These are phyloP conservation scores for Saccharomycopsis babjevae DNA, from an alignment of 805 yeast genomes.

Conservation along the genomic window DNA sequence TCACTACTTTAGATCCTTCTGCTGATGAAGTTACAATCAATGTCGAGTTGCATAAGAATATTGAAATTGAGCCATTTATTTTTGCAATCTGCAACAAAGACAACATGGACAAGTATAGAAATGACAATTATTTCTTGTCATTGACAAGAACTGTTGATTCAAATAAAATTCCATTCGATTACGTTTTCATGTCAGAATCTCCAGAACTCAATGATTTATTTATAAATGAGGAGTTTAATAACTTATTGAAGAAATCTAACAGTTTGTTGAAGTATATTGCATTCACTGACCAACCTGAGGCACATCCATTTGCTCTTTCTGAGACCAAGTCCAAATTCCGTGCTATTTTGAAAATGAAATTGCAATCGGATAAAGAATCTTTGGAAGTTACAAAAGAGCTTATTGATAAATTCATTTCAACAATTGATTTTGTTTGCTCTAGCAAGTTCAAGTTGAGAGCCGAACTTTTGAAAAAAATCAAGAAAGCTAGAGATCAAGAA, in stretches of 20 bases:
- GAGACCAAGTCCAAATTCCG: constrained; percentile 38
- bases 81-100: constrained; percentile 79
- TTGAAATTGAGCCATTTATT: constrained; percentile 42
- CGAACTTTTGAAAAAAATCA: constrained; percentile 68
- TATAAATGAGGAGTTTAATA: constrained; percentile 35
- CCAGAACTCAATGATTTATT: constrained; percentile 67
- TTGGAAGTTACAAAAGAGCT: constrained; percentile 39
- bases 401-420: constrained; percentile 43
- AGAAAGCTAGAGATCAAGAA: constrained; percentile 69
- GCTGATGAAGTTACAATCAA: constrained; percentile 52
- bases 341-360: constrained; percentile 43
- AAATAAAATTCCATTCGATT: constrained; percentile 55
- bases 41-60: constrained; percentile 41
- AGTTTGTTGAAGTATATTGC: constrained; percentile 50
- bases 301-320: constrained; percentile 57
- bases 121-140: constrained; percentile 69
- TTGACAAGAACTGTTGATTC: constrained; percentile 76
- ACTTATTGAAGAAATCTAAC: constrained; percentile 33
- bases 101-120: constrained; percentile 68
- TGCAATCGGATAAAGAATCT: constrained; percentile 42
- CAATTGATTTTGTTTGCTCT: constrained; percentile 50
- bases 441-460: constrained; percentile 48
- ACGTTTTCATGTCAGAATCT: constrained; percentile 83
- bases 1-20: constrained; percentile 45
- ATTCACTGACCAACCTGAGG: constrained; percentile 75